Conservation (phyloP, 345 rosid species). For the Noccaea caerulescens region DNA sequence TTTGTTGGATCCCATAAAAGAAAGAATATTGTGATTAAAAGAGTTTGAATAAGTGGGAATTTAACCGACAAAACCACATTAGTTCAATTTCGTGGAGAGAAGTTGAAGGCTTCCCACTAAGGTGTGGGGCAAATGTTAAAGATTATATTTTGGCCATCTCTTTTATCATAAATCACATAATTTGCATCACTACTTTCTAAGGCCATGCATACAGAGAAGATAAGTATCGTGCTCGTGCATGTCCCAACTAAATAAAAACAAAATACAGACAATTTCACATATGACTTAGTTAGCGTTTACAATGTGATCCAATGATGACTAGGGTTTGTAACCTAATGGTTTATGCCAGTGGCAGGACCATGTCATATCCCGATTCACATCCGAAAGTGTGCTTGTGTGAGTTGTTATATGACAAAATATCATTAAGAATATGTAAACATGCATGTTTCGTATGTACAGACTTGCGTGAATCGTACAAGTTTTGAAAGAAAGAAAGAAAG, state of each 20-base stretch:
- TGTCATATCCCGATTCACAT: background rate
- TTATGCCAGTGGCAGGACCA: background rate
- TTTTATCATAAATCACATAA: slow-evolving; percentile 25
- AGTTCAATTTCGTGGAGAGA: slow-evolving; percentile 37
- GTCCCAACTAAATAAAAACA: too few species aligned
- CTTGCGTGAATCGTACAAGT: background rate
- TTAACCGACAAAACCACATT: slow-evolving; percentile 40
- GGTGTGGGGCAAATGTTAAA: slow-evolving; percentile 34
- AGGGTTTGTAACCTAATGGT: background rate
- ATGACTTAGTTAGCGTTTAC: background rate
- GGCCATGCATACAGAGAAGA: slow-evolving; percentile 24
- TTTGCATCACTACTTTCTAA: slow-evolving; percentile 26
- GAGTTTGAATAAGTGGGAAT: slow-evolving; percentile 30
- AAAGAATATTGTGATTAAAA: slow-evolving; percentile 15
- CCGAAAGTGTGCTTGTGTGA: background rate
- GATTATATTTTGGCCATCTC: slow-evolving; percentile 30
- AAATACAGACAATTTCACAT: too few species aligned
- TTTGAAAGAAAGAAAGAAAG: background rate
- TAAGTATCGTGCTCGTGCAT: background rate
- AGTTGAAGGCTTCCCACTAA: slow-evolving; percentile 32
- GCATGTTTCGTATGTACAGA: background rate
- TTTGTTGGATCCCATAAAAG: slow-evolving; percentile 5
- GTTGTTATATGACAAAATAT: background rate
- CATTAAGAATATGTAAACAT: background rate
- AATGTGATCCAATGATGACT: background rate